Percentiles rank a stretch among this genome's conserved stretches.
Conservation (phyloP, 306 rosid genomes). For the Vigna hirtella region DNA sequence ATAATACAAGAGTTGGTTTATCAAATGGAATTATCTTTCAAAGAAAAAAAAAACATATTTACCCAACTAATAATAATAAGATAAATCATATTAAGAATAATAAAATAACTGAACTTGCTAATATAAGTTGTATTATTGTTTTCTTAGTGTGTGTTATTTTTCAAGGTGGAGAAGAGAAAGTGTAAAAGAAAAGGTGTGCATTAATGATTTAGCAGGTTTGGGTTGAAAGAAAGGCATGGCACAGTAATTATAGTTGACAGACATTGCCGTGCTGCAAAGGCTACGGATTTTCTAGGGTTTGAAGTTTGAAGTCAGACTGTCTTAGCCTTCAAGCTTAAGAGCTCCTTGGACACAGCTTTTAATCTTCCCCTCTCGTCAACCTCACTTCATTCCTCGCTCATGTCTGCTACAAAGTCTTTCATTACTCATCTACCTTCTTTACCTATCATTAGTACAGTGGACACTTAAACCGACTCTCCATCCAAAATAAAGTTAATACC, state of each 20-base stretch:
- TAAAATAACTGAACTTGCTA: too few relatives aligned
- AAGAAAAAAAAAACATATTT: too few relatives aligned
- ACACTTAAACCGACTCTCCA: not conserved
- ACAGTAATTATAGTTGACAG: not conserved
- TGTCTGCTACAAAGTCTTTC: not conserved
- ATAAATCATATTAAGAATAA: too few relatives aligned
- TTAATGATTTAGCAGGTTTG: slow-evolving; percentile 7
- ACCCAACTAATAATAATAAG: too few relatives aligned
- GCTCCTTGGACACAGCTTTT: not conserved
- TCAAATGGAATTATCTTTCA: too few relatives aligned
- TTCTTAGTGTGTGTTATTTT: not conserved
- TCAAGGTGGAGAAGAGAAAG: not conserved
- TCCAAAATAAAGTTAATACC: too few relatives aligned
- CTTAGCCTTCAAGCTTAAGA: not conserved
- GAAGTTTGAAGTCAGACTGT: not conserved
- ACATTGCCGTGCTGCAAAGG: slow-evolving; percentile 17
- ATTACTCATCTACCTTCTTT: slow-evolving; percentile 9
- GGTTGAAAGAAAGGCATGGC: slow-evolving; percentile 4
- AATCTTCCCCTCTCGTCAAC: slow-evolving; percentile 15
- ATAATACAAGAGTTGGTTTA: too few relatives aligned
- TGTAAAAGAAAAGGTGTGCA: not conserved
- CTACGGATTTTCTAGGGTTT: not conserved
- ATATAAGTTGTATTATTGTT: too few relatives aligned
- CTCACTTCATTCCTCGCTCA: not conserved
- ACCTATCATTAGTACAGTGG: slow-evolving; percentile 21